Conservation (phyloP, 148 eudicot genomes). For the Hydrangea macrophylla region DNA sequence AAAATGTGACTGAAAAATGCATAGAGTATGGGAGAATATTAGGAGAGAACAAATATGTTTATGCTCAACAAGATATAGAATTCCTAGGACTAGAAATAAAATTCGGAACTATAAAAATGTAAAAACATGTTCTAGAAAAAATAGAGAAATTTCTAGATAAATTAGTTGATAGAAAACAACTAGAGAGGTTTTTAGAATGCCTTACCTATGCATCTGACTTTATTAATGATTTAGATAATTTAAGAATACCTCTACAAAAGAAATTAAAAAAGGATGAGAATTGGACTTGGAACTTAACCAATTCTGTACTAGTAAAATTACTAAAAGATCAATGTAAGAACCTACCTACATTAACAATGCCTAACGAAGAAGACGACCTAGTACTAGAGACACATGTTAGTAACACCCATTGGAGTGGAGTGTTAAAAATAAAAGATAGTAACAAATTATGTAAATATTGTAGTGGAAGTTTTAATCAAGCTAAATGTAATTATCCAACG, state of each 20-base stretch:
- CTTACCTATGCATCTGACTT: background rate
- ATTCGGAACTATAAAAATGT: background rate
- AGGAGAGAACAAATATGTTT: no score
- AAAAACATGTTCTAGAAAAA: background rate
- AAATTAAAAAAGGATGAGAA: background rate
- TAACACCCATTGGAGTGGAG: background rate
- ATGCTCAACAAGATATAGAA: no score
- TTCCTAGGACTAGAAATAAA: background rate
- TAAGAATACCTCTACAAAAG: background rate
- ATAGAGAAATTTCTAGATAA: background rate
- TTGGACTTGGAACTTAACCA: no score
- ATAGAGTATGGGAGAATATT: no score
- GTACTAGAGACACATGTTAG: background rate
- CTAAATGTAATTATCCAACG: no score
- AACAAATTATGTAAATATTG: no score
- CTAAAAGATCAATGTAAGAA: no score
- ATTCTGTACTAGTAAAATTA: background rate
- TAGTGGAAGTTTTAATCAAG: no score
- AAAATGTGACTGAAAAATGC: no score
- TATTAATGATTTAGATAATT: background rate
- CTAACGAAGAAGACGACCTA: background rate
- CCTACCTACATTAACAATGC: background rate
- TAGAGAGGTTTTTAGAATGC: background rate
- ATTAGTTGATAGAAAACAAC: background rate
- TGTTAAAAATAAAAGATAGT: constrained; percentile 2